These are phyloP conservation scores for Saxophila tyrrhenica DNA, from an alignment of 495 filamentous ascomycete species.

Conservation along the genomic window DNA sequence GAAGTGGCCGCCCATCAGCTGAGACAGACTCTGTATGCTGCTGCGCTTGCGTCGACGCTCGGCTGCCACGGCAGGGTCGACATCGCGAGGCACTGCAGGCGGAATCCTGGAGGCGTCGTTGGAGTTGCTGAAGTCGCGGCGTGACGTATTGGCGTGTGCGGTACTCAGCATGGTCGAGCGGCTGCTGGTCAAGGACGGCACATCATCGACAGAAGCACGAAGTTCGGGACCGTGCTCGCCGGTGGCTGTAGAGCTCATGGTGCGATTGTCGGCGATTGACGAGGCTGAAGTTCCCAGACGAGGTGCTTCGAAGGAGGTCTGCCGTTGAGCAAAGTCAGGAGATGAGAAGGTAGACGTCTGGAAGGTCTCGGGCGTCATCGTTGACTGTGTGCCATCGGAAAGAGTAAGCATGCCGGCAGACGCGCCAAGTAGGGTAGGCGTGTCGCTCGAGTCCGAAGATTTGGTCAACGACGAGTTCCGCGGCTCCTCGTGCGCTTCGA, in stretches of 20 bases:
- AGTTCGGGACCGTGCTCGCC: constrained; percentile 53
- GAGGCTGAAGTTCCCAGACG: constrained; percentile 62
- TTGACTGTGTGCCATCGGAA: constrained; percentile 9
- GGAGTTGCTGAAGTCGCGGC: constrained; percentile 15
- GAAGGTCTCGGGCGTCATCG: constrained; percentile 29
- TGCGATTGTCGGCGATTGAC: constrained; percentile 56
- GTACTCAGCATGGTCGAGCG: constrained; percentile 72
- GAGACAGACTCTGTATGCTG: constrained; percentile 75
- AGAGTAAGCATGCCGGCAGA: constrained; percentile 3
- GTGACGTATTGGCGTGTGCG: constrained; percentile 27
- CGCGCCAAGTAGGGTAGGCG: constrained; percentile 28
- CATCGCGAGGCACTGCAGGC: neutral
- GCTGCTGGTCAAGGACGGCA: constrained; percentile 77
- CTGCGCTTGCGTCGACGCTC: constrained; percentile 60
- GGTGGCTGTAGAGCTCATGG: constrained; percentile 47
- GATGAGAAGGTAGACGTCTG: constrained; percentile 39
- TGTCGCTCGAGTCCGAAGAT: constrained; percentile 46
- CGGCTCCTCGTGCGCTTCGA: constrained; percentile 34
- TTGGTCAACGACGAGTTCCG: constrained; percentile 34
- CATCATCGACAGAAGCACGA: constrained; percentile 71
- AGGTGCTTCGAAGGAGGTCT: constrained; percentile 46
- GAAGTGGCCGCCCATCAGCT: constrained; percentile 66
- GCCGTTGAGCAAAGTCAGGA: constrained; percentile 29
- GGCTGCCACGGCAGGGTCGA: constrained; percentile 1
- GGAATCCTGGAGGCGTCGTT: neutral